Evolutionary conservation across 2,329 filamentous ascomycete genomes (phyloP).

Genomic region (Claviceps monticola): DNA sequence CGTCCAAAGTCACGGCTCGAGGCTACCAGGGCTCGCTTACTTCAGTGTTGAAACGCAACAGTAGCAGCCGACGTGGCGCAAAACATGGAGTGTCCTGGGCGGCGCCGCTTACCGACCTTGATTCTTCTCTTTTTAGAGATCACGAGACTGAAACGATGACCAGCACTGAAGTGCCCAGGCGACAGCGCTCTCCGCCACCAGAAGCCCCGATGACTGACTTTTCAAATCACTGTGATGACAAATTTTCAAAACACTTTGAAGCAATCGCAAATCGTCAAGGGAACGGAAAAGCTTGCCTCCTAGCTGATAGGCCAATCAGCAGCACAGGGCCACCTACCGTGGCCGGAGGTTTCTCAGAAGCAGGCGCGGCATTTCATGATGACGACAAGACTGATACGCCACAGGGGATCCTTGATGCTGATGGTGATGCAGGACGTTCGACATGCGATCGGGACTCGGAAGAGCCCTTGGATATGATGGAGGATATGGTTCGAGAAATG

Average conservation of each 20-base stretch:
- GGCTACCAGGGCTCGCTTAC: slow-evolving; percentile 9
- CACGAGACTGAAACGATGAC: background rate
- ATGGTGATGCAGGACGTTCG: background rate
- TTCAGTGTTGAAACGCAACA: slow-evolving; percentile 21
- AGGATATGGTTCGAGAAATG: slow-evolving; percentile 24
- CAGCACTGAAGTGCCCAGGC: background rate
- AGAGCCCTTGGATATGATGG: slow-evolving; percentile 22
- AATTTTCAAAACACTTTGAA: slow-evolving; percentile 35
- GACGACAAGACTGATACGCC: background rate
- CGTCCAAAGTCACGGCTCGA: background rate
- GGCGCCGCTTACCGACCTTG: background rate
- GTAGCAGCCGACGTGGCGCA: background rate
- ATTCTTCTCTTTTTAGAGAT: background rate
- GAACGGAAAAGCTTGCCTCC: slow-evolving; percentile 16
- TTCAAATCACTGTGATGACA: slow-evolving; percentile 18
- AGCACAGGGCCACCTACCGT: slow-evolving; percentile 14
- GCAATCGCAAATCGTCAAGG: slow-evolving; percentile 24
- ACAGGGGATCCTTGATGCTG: background rate
- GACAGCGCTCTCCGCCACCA: slow-evolving; percentile 31
- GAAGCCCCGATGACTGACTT: slow-evolving; percentile 19
- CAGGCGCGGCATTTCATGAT: slow-evolving; percentile 8
- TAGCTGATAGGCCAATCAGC: slow-evolving; percentile 25
- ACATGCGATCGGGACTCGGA: slow-evolving; percentile 11
- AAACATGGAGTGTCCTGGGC: slow-evolving; percentile 4
- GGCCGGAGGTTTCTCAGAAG: slow-evolving; percentile 13